Evolutionary conservation across 345 rosid genomes (phyloP), one percentile per base, ranked within the genome.

Genomic region (Eutrema yunnanense): DNA sequence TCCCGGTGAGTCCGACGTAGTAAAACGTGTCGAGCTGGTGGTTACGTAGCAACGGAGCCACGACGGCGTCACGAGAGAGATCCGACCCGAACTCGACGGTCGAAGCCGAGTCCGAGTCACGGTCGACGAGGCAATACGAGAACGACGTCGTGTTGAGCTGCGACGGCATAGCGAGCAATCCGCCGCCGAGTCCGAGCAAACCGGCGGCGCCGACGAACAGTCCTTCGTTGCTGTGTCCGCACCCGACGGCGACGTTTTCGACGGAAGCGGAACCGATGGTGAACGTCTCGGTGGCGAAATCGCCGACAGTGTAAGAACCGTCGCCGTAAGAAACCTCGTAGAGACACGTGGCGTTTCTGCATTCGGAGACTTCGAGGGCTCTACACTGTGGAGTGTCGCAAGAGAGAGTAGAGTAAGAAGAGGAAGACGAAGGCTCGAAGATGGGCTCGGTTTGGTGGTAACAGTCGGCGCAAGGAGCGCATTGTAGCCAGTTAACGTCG

Each of bases 261-360:
- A 88, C 84, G 6, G 84, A 69, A 34, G 83, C 41, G 0, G 96
- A 85, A 38, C 89, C 96, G 9, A 94, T 69, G 4, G 92, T 82
- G 68, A 94, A 14, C 2, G 89, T 86, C 78, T 91, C 97, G 8
- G 96, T 88, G 30, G 80, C 89, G 49, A 89, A 88, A 59, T 91
- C 96, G 3, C 98, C 97, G 10, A 87, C 87, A 10, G 97, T 91
- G 76, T 77, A 91, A 32, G 97, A 94, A 9, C 98, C 97, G 30
- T 94, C 97, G 5, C 98, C 97, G 73, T 93, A 90, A 7, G 96
- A 85, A 8, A 90, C 96, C 74, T 87, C 82, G 82, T 93, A 93
- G 16, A 87, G 84, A 76, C 98, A 94, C 41, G 88, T 77, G 48
- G 62, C 80, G 78, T 87, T 83, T 44, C 87, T 84, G 49, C 96